Conservation (phyloP, 305 asterid species). For the Caryopteris hybrid region DNA sequence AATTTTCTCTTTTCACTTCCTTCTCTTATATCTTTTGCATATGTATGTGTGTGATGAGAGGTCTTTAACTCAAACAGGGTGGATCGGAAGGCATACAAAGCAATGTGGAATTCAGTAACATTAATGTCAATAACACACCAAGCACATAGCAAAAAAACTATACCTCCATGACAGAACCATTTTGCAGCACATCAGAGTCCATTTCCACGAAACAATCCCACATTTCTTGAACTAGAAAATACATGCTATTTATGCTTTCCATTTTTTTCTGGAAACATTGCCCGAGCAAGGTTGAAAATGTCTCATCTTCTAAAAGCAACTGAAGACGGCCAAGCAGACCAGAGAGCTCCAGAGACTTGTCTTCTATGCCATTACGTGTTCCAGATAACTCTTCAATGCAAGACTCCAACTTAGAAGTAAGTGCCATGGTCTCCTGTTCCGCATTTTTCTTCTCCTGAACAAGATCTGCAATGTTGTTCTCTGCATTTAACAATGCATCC, state of each 20-base stretch:
- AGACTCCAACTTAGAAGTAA: constrained; percentile 56
- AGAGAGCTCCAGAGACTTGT: constrained; percentile 50
- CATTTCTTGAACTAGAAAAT: constrained; percentile 53
- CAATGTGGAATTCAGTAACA: constrained; percentile 2
- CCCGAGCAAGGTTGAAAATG: constrained; percentile 42
- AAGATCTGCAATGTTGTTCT: constrained; percentile 42
- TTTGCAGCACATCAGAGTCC: constrained; percentile 44
- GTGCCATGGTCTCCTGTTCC: constrained; percentile 49
- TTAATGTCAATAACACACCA: constrained; percentile 18
- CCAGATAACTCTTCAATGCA: constrained; percentile 77
- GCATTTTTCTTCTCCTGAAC: constrained; percentile 51
- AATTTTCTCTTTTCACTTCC: background rate
- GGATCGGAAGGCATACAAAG: constrained; percentile 1
- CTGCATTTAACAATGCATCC: constrained; percentile 48
- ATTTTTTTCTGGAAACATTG: constrained; percentile 47
- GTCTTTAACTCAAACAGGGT: background rate
- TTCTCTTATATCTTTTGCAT: background rate
- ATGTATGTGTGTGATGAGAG: background rate
- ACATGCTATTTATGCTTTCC: constrained; percentile 60
- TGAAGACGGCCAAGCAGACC: constrained; percentile 54
- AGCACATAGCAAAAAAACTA: constrained; percentile 1
- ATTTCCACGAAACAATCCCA: constrained; percentile 44
- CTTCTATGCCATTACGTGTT: constrained; percentile 48
- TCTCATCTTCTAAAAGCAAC: constrained; percentile 60
- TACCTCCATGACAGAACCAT: constrained; percentile 58